Evolutionary conservation across 495 filamentous ascomycete species (phyloP), one percentile per base, ranked within the genome.

Genomic region (Umbilicaria muhlenbergii): DNA sequence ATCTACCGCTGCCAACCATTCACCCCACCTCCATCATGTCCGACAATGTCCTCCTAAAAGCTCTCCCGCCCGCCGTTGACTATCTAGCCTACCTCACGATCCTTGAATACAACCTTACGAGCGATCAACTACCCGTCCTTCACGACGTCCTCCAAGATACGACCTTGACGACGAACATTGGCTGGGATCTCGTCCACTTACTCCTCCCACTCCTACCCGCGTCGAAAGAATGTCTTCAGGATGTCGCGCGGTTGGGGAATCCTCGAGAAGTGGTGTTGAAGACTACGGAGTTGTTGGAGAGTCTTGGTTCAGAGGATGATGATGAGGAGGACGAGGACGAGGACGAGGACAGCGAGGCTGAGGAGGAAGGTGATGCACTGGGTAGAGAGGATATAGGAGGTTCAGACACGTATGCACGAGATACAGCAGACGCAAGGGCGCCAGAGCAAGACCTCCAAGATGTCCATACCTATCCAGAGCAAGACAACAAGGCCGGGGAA

Each of bases 221-320:
- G 32, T 83, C 79, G 3, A 71, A 77, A 34, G 62, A 72, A 52
- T 93, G 87, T 58, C 70, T 98, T 1, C 76, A 83, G 41, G 71
- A 79, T 59, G 70, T 83, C 12, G 89, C 92, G 15, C 69, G 79
- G 10, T 63, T 88, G 39, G 91, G 91, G 17, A 98, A 96, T 52
- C 92, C 91, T 0, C 69, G 91, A 42, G 91, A 98, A 56, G 91
- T 95, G 33, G 82, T 94, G 34, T 66, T 98, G 46, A 91, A 92
- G 45, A 77, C 88, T 7, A 80, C 84, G 31, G 85, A 93, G 53
- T 71, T 73, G 6, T 62, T 91, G 44, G 65, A 79, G 51, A 52
- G 67, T 32, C 61, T 83, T 39, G 72, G 75, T 21, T 58, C 66
- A 5, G 69, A 67, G 31, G 66, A 80, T 19, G 59, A 73, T 2